Conservation (phyloP, 2,329 filamentous ascomycete species). For the Arthrobotrys pseudoclavata region DNA sequence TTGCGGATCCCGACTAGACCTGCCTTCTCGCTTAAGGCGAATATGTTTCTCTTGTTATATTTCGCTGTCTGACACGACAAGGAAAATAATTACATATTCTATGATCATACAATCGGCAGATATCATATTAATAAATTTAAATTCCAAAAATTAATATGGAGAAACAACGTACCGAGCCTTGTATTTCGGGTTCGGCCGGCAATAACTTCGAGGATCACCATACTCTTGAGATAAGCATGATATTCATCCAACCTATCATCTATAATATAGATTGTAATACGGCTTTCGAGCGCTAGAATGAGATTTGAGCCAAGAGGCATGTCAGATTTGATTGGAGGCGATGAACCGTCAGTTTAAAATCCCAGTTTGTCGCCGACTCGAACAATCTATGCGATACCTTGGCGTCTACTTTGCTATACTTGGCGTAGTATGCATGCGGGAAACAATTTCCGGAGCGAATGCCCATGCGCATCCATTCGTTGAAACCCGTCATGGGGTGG, state of each 20-base stretch:
- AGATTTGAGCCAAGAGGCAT: conserved; percentile 7
- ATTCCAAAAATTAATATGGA: conserved; percentile 2
- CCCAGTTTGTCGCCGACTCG: conserved; percentile 16
- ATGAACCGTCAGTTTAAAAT: conserved; percentile 18
- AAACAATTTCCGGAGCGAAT: conserved; percentile 9
- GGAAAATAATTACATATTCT: no score
- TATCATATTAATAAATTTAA: conserved; percentile 1
- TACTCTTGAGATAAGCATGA: conserved; percentile 1
- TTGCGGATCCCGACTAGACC: conserved; percentile 6
- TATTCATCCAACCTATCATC: conserved; percentile 1
- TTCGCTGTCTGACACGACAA: no score
- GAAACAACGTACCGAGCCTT: conserved; percentile 2
- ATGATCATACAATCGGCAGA: conserved; percentile 8
- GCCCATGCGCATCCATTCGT: conserved; percentile 8
- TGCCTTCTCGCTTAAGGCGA: conserved; percentile 15
- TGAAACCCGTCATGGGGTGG: not conserved
- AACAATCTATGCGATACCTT: conserved; percentile 16
- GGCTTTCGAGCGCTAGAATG: not conserved
- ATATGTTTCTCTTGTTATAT: conserved; percentile 6
- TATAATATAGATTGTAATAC: conserved; percentile 3
- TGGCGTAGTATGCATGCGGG: conserved; percentile 2
- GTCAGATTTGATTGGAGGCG: conserved; percentile 18
- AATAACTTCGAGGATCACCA: conserved; percentile 16
- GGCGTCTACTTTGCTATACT: conserved; percentile 1
- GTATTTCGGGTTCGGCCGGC: conserved; percentile 7